Base-by-base conservation (phyloP, 2,329 filamentous ascomycete genomes). In the Ceratocystis ficicola region DNA sequence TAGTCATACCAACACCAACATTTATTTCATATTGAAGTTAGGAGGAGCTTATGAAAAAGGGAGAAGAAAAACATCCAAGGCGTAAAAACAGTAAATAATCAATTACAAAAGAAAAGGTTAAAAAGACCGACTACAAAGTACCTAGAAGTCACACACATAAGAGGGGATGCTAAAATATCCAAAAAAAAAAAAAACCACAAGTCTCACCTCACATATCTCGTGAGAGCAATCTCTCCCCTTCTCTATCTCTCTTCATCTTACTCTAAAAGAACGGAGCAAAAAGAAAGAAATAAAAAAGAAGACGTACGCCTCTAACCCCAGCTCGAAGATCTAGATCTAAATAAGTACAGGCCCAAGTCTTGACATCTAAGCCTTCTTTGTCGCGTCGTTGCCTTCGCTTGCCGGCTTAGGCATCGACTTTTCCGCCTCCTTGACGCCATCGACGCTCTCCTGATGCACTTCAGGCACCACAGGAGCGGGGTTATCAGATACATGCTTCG, bases 341-440 rank as follows among this genome's bases (percentile, higher is more conserved):
- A 48, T 46, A 62, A 22, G 10, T 28, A 15, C 30, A 28, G 44
- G 36, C 41, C 28, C 44, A 48, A 30, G 25, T 30, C 28, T 25
- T 17, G 36, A 55, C 62, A 28, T 48, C 28, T 65, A 65, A 73
- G 75, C 60, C 60, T 63, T 57, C 60, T 70, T 72, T 15, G 78
- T 82, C 32, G 84, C 83, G 72, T 85, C 83, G 69, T 83, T 82
- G 68, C 79, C 79, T 70, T 86, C 84, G 70, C 83, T 86, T 1
- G 82, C 84, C 44, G 84, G 84, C 76, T 85, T 86, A 52, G 83
- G 80, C 70, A 79, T 76, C 69, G 76, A 77, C 69, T 77, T 77
- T 71, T 83, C 80, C 15, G 79, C 76, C 73, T 83, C 83, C 71
- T 79, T 81, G 74, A 84, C 82, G 68, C 83, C 83, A 68, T 83